These are phyloP conservation scores for Raffaelea deltoideospora DNA, from an alignment of 2,329 filamentous ascomycete genomes.

Conservation along the genomic window DNA sequence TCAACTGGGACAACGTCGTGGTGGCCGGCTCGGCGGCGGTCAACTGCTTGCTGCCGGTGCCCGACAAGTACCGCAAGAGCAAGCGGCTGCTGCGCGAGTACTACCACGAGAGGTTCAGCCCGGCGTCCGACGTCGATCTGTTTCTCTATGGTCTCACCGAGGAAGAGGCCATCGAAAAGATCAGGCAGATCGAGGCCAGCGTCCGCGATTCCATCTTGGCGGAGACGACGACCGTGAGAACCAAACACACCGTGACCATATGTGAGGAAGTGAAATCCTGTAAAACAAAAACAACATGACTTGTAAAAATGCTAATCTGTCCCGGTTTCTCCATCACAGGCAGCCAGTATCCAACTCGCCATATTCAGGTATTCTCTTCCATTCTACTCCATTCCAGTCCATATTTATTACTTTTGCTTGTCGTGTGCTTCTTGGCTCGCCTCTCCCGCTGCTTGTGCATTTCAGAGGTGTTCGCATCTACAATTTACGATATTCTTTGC, in stretches of 20 bases:
- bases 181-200: slow-evolving; percentile 63
- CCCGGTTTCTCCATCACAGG: slow-evolving; percentile 20
- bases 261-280: no score
- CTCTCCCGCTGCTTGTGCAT: neutral
- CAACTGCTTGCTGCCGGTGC: slow-evolving; percentile 61
- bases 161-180: slow-evolving; percentile 66
- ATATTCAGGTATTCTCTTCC: slow-evolving; percentile 51
- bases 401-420: no score
- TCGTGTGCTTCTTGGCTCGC: neutral
- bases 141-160: slow-evolving; percentile 72
- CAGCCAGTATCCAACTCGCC: slow-evolving; percentile 68
- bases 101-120: slow-evolving; percentile 68
- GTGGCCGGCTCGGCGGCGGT: slow-evolving; percentile 69
- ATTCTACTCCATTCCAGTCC: no score
- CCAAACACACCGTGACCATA: slow-evolving; percentile 79
- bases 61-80: slow-evolving; percentile 41
- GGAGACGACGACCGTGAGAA: slow-evolving; percentile 73
- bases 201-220: slow-evolving; percentile 63
- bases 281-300: no score
- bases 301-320: neutral
- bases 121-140: slow-evolving; percentile 74
- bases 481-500: no score
- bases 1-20: slow-evolving; percentile 73
- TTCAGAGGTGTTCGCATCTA: neutral
- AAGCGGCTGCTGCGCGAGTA: slow-evolving; percentile 54